Evolutionary conservation across 257 asterid genomes (phyloP), one percentile per base, ranked within the genome.

Genomic region (Perilla frutescens): DNA sequence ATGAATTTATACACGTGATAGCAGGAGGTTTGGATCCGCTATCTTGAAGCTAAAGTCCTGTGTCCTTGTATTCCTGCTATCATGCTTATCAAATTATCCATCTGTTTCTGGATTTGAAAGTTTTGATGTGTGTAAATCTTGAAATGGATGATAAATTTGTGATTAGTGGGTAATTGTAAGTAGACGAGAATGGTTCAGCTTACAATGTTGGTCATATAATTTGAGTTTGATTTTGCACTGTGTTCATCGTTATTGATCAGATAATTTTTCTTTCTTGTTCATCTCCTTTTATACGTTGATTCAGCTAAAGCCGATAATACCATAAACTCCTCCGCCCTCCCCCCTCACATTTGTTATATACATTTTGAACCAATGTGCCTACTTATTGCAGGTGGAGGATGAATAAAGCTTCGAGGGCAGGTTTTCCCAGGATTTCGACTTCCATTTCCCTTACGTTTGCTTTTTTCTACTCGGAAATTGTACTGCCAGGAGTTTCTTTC

Each of bases 361-460:
- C 67, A 41, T 48, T 75, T 26, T 36, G 47, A 72, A 48, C 44
- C 11, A 47, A 13, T 49, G 34, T 36, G 60, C 66, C 20, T 49
- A 8, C 73, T 43, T 48, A 45, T 32, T 76, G 84, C 86, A 87
- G 91, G 88, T 47, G 37, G 84, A 14, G 32, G 84, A 78, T 29
- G 83, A 82, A 56, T 82, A 80, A 79, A 74, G 20, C 34, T 69
- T 59, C 11, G n/a, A 40, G 44, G 66, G 51, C 65, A 41, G 50
- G 66, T 53, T 70, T 70, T 64, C 14, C 20, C 55, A 50, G 14
- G 51, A 29, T 40, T 32, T 54, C 50, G 49, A 55, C 54, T 59
- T 77, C 49, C 65, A 64, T 77, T 70, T 72, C 76, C 76, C 51
- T 70, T 72, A 57, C 20, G 71, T 73, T 71, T 66, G 66, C 31